These are phyloP conservation scores for Aspergillus incahuasiensis DNA, from an alignment of 495 filamentous ascomycete genomes.

Conservation along the genomic window DNA sequence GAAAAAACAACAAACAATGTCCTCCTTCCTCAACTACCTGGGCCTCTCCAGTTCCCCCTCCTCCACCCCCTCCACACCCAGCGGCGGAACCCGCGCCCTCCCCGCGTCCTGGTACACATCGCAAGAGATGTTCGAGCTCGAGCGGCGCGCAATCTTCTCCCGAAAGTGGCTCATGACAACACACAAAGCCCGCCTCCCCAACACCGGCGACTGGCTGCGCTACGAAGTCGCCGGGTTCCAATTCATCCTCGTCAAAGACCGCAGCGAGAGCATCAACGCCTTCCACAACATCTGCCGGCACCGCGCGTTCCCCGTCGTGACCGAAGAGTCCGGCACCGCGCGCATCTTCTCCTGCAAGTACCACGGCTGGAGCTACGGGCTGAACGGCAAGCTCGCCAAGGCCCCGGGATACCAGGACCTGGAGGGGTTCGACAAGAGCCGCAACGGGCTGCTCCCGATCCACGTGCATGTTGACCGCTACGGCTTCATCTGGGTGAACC, in stretches of 20 bases:
- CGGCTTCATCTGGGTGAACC: conserved; percentile 50
- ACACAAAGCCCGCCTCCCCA: conserved; percentile 40
- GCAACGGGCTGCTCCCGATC: conserved; percentile 44
- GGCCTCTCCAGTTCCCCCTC: conserved; percentile 14
- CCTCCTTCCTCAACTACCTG: conserved; percentile 21
- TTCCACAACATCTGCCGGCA: conserved; percentile 59
- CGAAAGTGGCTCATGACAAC: conserved; percentile 51
- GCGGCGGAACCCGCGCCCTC: conserved; percentile 29
- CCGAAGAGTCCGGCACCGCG: conserved; percentile 42
- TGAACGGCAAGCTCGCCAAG: conserved; percentile 55
- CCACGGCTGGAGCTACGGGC: conserved; percentile 58
- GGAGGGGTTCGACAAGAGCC: conserved; percentile 50
- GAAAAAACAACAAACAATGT: not conserved
- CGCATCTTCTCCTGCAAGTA: conserved; percentile 54
- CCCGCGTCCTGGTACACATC: conserved; percentile 49
- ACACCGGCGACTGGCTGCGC: conserved; percentile 46
- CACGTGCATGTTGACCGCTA: conserved; percentile 43
- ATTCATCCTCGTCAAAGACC: conserved; percentile 47
- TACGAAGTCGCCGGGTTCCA: conserved; percentile 45
- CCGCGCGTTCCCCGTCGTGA: conserved; percentile 53
- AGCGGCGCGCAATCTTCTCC: conserved; percentile 51
- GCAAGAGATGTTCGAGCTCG: conserved; percentile 47
- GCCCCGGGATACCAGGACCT: conserved; percentile 52
- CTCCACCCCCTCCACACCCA: not conserved
- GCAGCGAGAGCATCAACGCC: conserved; percentile 46